Base-by-base conservation (phyloP, 1,284 basidiomycete genomes). In the Apiotrichum siamense region DNA sequence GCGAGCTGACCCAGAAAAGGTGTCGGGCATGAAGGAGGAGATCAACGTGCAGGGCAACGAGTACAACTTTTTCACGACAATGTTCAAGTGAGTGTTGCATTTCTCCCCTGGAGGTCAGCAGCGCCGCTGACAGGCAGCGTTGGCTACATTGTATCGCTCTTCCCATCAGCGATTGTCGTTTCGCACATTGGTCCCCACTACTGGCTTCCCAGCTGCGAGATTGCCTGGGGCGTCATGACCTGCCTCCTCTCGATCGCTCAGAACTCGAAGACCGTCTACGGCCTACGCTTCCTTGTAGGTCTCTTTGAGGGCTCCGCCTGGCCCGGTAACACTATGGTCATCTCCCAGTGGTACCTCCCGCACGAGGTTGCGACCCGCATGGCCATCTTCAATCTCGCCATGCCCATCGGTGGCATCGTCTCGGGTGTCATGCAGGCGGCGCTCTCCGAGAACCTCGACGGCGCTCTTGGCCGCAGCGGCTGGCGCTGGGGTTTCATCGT, bases 401-500 rank as follows among this genome's bases (percentile, higher is more conserved):
- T 50, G 35, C 54, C 55, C n/a, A 24, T 64, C 25, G 55, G 55
- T 13, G 54, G 42, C 10, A 54, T 58, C 42, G 50, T 63, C 39
- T 47, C 51, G n/a, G 60, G 61, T 17, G 55, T 56, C 11, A 50
- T 63, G 25, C 61, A 63, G 49, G 50, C 55, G 12, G 61, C 61
- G 2, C 47, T 63, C 17, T 55, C 54, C 36, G 55, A 49, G 15
- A 57, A 57, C 24, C 42, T 63, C 31, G 53, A 54, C 25, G 52
- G 47, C 21, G 23, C 15, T 1, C 36, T 48, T 17, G 46, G 46
- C 39, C 45, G 47, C 21, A 29, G 47, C 17, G 60, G 60, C 6
- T 62, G 79, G 79, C 71, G 75, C 63, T 80, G 66, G 66, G 64
- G 64, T 52, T 63, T 65, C 39, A 59, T 64, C 23, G 53, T 50